These are phyloP conservation scores for Actinomortierella ambigua DNA, from an alignment of 371 early-diverging fungal species.

Conservation along the genomic window DNA sequence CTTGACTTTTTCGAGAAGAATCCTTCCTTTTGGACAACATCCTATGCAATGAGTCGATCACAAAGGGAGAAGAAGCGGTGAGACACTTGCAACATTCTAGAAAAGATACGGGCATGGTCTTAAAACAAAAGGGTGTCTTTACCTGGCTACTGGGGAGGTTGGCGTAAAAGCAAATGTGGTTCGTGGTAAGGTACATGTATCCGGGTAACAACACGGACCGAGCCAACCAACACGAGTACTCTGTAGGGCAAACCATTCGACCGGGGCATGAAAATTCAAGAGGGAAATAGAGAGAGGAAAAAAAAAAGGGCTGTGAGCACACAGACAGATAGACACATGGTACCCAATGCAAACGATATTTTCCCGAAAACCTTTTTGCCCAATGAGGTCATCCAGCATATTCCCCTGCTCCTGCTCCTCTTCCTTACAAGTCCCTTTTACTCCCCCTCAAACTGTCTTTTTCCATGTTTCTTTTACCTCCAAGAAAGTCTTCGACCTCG, in stretches of 20 bases:
- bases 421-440: neutral
- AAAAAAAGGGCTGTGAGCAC: neutral
- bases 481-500: constrained; percentile 55
- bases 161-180: constrained; percentile 76
- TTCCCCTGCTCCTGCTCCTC: neutral
- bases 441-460: neutral
- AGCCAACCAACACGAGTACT: constrained; percentile 77
- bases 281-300: too few relatives aligned
- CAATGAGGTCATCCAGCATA: too few relatives aligned
- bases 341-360: neutral
- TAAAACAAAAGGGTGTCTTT: neutral
- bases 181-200: constrained; percentile 70
- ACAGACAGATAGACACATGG: neutral
- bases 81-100: too few relatives aligned
- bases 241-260: constrained; percentile 41
- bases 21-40: constrained; percentile 64
- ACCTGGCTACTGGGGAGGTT: constrained; percentile 54
- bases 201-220: constrained; percentile 74
- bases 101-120: neutral
- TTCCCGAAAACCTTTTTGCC: too few relatives aligned
- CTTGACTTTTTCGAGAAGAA: constrained; percentile 60
- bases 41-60: constrained; percentile 28
- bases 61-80: neutral
- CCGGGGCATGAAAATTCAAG: too few relatives aligned
- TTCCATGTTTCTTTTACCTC: constrained; percentile 49